These are phyloP conservation scores for Acidiella bohemica DNA, from an alignment of 495 filamentous ascomycete species.

Conservation along the genomic window DNA sequence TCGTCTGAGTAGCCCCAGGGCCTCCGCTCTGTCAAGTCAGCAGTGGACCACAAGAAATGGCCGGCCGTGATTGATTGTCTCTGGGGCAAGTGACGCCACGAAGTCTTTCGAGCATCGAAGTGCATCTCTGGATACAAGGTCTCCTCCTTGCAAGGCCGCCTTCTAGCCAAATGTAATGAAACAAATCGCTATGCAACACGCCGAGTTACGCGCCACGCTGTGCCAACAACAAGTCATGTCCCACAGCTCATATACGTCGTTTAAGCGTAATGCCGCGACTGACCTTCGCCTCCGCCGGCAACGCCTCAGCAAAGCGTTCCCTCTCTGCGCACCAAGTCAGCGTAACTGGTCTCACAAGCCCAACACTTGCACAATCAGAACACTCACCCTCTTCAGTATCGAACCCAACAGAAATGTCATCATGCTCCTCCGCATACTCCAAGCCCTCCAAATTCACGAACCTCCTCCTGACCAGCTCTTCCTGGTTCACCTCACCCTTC, in stretches of 20 bases:
- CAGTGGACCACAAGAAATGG: too few species aligned
- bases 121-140: too few species aligned
- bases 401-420: slow-evolving; percentile 76
- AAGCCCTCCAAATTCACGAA: slow-evolving; percentile 76
- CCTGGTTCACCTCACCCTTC: slow-evolving; percentile 4
- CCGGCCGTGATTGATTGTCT: too few species aligned
- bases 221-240: neutral
- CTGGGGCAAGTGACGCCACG: too few species aligned
- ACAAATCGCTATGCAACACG: slow-evolving; percentile 1
- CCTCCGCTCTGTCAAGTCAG: too few species aligned
- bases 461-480: slow-evolving; percentile 42
- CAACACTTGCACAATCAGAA: neutral
- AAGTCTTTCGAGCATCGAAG: too few species aligned
- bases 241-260: slow-evolving; percentile 15
- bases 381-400: slow-evolving; percentile 62
- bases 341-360: neutral
- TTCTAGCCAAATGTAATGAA: neutral
- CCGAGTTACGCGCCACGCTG: neutral
- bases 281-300: slow-evolving; percentile 24
- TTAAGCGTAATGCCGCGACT: slow-evolving; percentile 24
- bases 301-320: slow-evolving; percentile 25
- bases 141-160: too few species aligned
- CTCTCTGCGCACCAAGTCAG: slow-evolving; percentile 24
- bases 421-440: slow-evolving; percentile 79
- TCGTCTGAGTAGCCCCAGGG: too few species aligned